phyloP scores from a whole-genome alignment of 139 green algal genomes.

The Mesotaenium endlicherianum region DNA sequence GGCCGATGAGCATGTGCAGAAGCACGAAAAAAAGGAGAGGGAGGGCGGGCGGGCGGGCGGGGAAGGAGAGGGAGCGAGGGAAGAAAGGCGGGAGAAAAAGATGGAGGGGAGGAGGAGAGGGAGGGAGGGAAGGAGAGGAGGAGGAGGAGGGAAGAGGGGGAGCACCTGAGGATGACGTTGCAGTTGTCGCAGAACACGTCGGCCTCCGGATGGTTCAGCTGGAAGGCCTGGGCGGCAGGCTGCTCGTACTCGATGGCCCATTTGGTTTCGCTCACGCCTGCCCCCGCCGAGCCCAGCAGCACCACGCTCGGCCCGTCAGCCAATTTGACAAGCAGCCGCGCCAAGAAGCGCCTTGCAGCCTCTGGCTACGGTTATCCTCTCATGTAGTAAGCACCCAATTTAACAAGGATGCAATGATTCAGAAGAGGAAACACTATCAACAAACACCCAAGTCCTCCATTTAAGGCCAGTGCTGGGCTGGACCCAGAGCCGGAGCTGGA shows the following conservation, averaged over 20 bases:
- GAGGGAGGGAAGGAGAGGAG: neutral
- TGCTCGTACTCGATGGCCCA: slow-evolving; percentile 96
- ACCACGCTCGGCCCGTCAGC: no score
- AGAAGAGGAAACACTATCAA: neutral
- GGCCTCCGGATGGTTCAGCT: slow-evolving; percentile 81
- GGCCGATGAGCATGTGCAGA: neutral
- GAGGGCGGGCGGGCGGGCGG: neutral
- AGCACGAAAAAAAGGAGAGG: neutral
- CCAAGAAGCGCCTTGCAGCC: no score
- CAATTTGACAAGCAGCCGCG: no score
- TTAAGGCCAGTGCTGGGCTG: neutral
- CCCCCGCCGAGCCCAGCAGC: neutral
- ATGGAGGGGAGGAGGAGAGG: neutral
- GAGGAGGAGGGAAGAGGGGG: neutral
- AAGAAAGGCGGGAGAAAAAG: neutral
- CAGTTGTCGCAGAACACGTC: slow-evolving; percentile 85
- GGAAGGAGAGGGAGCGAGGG: neutral
- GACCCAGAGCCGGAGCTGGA: neutral
- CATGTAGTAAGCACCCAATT: no score
- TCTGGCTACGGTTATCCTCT: no score
- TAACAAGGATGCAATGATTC: no score
- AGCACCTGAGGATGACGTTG: slow-evolving; percentile 82
- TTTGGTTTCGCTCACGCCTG: slow-evolving; percentile 55
- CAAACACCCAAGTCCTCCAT: neutral
- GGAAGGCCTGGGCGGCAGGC: slow-evolving; percentile 83